Base-by-base conservation (phyloP, 345 rosid genomes). In the Camelina hispida region DNA sequence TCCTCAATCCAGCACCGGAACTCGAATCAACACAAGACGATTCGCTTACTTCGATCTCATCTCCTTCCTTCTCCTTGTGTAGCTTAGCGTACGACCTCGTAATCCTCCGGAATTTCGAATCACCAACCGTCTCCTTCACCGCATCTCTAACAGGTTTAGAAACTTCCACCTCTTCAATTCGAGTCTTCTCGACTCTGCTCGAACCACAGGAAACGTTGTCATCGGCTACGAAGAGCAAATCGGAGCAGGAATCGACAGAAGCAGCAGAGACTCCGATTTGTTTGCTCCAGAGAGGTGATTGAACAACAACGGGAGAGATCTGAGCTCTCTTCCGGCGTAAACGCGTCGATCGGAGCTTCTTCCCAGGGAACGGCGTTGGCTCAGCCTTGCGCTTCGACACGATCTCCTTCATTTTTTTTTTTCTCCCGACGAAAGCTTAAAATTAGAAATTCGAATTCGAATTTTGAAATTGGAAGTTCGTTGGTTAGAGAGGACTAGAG, bases 281-380 rank as follows among this genome's bases (percentile, higher is more conserved):
- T 12, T 42, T 73, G 18, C 12, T 38, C 13, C 14, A 14, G 22
- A 37, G 62, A 69, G 80, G 64, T 59, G 78, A 22, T 13, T 67
- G 51, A 46, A 69, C 18, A 10, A 69, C 25, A 40, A 79, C 38
- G 5, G 89, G 84, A 76, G 85, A 79, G 64, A 85, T 71, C 44
- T 78, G 80, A 23, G 80, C 69, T 57, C 86, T 85, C 65, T 78
- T 81, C 68, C 81, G 73, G 66, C 83, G 89, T 28, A 84, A 79
- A 35, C 73, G 85, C 69, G 79, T 83, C 52, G 93, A 85, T 1
- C 89, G 85, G 72, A 80, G 80, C 82, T 85, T 89, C 85, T 75
- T 84, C 74, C 70, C 72, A 43, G 77, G 53, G 72, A 47, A 68
- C 58, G 63, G 74, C 73, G 63, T 38, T 46, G 59, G 47, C 55